Base-by-base conservation (phyloP, 495 filamentous ascomycete genomes). In the Rhizodiscina lignyota region DNA sequence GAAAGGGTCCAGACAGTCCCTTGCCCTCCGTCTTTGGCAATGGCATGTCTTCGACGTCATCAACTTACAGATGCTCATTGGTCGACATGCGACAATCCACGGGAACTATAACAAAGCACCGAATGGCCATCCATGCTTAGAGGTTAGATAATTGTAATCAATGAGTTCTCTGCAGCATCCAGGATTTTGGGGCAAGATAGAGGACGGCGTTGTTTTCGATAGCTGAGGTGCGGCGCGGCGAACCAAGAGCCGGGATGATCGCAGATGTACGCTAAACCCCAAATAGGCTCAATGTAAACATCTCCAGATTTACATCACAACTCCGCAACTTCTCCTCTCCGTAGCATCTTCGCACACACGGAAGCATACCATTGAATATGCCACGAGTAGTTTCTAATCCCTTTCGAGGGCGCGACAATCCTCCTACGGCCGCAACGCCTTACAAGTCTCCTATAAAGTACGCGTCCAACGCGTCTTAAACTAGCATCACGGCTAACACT, bases 371-470 rank as follows among this genome's bases (percentile, higher is more conserved):
- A n/a, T n/a, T n/a, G n/a, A n/a, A n/a, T n/a, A n/a, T n/a, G n/a
- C n/a, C n/a, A n/a, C n/a, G n/a, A n/a, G n/a, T n/a, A 23, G 49
- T 46, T 4, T 13, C 30, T 26, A 43, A 42, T 42, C 50, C 15
- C 56, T 50, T 17, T 39, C 40, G 0, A 37, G 40, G 21, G 39
- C 39, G n/a, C 36, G 34, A 32, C 42, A 40, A 11, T 10, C 18
- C 8, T 28, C 32, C 23, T 32, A 30, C 43, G 8, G 48, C 39
- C n/a, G 50, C 47, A 22, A 53, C 48, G 33, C 50, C 50, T 37
- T 44, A 42, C 41, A 50, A 48, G 40, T 38, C 45, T 29, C 46
- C 48, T 16, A 44, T 49, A 30, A 55, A 54, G 49, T 48, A 15
- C 23, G 46, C 43, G 20, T 35, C 18, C 26, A 12, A 17, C 8